Percentiles rank a stretch among this genome's conserved stretches.
Conservation (phyloP, 1,139 yeast species). For the Ogataea hybrid region DNA sequence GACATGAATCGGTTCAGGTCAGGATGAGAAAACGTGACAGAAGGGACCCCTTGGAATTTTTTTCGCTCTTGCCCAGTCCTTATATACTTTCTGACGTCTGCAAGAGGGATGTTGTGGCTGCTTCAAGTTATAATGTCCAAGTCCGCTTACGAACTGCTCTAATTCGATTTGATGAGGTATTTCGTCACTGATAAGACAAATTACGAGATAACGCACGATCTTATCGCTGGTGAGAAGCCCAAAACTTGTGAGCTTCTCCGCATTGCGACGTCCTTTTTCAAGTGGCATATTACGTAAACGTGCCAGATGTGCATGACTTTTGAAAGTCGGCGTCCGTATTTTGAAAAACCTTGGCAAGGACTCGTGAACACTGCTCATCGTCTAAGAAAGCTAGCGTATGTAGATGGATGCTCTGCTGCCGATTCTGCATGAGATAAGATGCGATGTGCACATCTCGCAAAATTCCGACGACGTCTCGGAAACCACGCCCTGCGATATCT, state of each 20-base stretch:
- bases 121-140: no score
- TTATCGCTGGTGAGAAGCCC: no score
- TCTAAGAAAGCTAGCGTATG: background rate
- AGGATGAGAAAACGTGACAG: no score
- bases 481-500: background rate
- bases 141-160: no score
- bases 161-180: background rate
- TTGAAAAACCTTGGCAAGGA: background rate
- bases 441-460: background rate
- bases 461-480: constrained; percentile 2
- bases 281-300: background rate
- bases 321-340: background rate
- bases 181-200: background rate
- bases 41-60: background rate
- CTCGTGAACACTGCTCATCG: no score
- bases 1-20: background rate
- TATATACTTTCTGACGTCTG: background rate
- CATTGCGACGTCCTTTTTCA: background rate
- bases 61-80: background rate
- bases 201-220: no score
- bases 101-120: no score
- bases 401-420: background rate
- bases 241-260: background rate
- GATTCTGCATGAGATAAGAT: background rate
- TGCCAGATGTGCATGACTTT: background rate